A percentile compares a stretch with the other conserved stretches of the same genome.
Conservation (phyloP, 2,329 filamentous ascomycete species). For the Pseudocercospora eumusae region DNA sequence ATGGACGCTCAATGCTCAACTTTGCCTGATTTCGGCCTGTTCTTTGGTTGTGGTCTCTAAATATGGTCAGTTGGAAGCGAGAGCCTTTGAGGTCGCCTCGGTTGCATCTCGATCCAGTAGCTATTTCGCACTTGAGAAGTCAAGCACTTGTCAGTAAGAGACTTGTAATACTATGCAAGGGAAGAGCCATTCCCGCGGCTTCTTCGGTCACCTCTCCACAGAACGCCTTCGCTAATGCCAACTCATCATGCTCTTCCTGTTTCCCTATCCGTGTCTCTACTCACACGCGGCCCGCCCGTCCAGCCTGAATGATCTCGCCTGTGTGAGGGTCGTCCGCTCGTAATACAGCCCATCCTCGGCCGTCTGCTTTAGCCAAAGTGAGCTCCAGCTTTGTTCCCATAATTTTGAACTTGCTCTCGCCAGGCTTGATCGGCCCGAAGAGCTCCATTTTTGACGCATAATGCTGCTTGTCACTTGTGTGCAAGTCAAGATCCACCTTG, state of each 20-base stretch:
- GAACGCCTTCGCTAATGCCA: slow-evolving; percentile 19
- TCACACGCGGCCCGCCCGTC: slow-evolving; percentile 65
- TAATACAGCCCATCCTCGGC: slow-evolving; percentile 80
- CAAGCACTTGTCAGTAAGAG: background rate
- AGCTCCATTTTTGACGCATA: slow-evolving; percentile 74
- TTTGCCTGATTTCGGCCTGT: background rate
- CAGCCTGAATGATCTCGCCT: slow-evolving; percentile 86
- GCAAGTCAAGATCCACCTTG: slow-evolving; percentile 73
- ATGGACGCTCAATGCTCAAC: background rate
- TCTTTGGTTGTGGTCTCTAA: background rate
- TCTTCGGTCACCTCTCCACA: slow-evolving; percentile 3
- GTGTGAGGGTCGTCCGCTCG: slow-evolving; percentile 72
- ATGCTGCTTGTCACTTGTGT: slow-evolving; percentile 82
- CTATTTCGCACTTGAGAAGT: background rate
- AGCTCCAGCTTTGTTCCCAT: slow-evolving; percentile 89
- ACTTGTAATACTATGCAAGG: background rate
- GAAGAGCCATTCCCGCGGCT: background rate
- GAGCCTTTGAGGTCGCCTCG: background rate
- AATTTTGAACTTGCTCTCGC: slow-evolving; percentile 75
- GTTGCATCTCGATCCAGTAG: background rate
- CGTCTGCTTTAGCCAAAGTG: slow-evolving; percentile 70
- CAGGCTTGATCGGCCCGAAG: slow-evolving; percentile 73
- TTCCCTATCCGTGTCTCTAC: background rate
- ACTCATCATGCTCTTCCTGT: background rate
- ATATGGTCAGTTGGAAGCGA: background rate